Evolutionary conservation across 371 early-diverging fungal species (phyloP), one percentile per base, ranked within the genome.

Genomic region (Phascolomyces articulosus): DNA sequence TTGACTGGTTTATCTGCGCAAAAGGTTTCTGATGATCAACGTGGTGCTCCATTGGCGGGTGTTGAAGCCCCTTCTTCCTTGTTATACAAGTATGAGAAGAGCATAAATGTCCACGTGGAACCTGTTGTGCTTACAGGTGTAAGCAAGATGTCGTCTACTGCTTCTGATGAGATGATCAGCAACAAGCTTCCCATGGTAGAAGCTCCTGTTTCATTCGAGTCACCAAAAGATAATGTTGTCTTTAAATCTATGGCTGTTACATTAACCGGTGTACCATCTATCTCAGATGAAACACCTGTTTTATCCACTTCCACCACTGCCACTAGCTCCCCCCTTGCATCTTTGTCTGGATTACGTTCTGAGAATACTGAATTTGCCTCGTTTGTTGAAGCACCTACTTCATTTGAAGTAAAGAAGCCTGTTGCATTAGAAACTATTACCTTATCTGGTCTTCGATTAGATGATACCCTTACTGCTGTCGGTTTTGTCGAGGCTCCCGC

Each of bases 81-180:
- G 51, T 24, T 51, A n/a, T 7, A 41, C 16, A 49, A 51, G 23
- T 7, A n/a, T 23, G 23, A 51, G 51, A 23, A 51, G 6, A 24
- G 16, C 8, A 44, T 0, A 0, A 44, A 24, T 15, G 24, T 51
- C 4, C 23, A 20, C 23, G 7, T 51, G 10, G 51, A 51, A 20
- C 15, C 51, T 51, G 51, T 24, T 51, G 51, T n/a, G n/a, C 21
- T 51, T 15, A 51, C 26, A n/a, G 51, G 51, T 51, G 51, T 51
- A 24, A 51, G 51, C 51, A 20, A 51, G 26, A 23, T 44, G 16
- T 6, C 1, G 4, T 1, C 44, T 6, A 16, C 44, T 7, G 44
- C 38, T 38, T 6, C 8, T 18, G n/a, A 23, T 51, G 51, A 24
- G 0, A 51, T 24, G 51, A 51, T 24, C 51, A 51, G 51, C 15